Evolutionary conservation across 2,329 filamentous ascomycete genomes (phyloP).

Genomic region (Calonectria ilicicola): DNA sequence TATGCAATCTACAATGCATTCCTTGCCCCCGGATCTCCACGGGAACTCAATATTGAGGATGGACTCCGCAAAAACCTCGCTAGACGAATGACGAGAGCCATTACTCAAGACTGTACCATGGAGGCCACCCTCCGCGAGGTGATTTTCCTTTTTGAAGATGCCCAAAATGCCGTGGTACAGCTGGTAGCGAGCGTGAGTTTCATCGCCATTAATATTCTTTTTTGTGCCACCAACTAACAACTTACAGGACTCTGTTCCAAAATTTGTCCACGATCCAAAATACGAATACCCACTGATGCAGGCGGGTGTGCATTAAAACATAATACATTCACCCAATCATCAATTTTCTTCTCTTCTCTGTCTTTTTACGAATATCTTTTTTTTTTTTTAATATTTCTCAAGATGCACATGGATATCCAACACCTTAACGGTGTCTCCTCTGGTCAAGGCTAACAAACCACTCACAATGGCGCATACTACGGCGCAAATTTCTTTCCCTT

Average conservation of each 20-base stretch:
- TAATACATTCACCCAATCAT: background rate
- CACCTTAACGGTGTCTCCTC: background rate
- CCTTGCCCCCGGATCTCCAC: constrained; percentile 92
- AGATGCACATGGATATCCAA: background rate
- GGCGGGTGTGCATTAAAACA: background rate
- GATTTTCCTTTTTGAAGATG: constrained; percentile 88
- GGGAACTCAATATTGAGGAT: constrained; percentile 97
- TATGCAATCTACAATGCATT: constrained; percentile 99
- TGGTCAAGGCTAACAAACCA: background rate
- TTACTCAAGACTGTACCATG: constrained; percentile 92
- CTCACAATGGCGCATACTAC: background rate
- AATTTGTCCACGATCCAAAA: background rate
- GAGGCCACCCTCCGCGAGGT: constrained; percentile 91
- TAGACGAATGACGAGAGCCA: constrained; percentile 95
- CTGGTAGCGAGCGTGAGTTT: constrained; percentile 94
- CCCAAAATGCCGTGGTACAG: constrained; percentile 96
- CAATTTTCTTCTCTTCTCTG: background rate
- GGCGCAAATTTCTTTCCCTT: background rate
- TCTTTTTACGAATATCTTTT: background rate
- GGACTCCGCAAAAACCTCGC: constrained; percentile 92
- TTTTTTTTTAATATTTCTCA: background rate
- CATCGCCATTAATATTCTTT: background rate
- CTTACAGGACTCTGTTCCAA: background rate
- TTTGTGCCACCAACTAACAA: background rate
- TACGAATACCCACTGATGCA: constrained; percentile 1